A percentile compares a stretch with the other conserved stretches of the same genome.
phyloP scores from a whole-genome alignment of 768 basidiomycete species.

The Glaciozyma antarctica region DNA sequence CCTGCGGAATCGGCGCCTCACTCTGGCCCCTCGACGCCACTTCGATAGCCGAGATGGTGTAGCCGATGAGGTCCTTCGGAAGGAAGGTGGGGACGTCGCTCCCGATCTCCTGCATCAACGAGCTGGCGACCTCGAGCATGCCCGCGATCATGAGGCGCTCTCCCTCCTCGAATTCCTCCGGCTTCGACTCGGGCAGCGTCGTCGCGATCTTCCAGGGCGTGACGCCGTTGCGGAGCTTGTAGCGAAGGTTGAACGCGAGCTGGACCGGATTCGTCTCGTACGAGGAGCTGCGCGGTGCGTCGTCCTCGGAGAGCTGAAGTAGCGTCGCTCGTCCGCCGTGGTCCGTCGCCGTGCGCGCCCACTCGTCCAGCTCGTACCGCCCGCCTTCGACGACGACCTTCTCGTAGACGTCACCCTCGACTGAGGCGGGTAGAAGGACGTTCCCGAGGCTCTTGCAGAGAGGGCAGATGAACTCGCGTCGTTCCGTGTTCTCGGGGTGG shows the following conservation, averaged over 20 bases:
- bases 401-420: conserved; percentile 3
- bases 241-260: neutral
- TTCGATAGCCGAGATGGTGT: conserved; percentile 75
- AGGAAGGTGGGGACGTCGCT: conserved; percentile 49
- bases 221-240: neutral
- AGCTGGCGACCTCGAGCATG: conserved; percentile 64
- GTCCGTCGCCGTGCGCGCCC: conserved; percentile 1
- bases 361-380: conserved; percentile 4
- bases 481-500: conserved; percentile 86
- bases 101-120: conserved; percentile 72
- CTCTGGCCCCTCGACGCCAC: conserved; percentile 61
- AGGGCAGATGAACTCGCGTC: conserved; percentile 92
- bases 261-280: neutral
- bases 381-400: neutral
- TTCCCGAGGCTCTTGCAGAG: conserved; percentile 95
- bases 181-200: conserved; percentile 5
- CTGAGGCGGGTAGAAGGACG: conserved; percentile 71
- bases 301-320: neutral
- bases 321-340: neutral
- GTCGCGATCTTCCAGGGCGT: conserved; percentile 19
- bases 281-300: neutral
- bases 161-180: conserved; percentile 5
- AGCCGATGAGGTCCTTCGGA: conserved; percentile 81
- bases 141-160: conserved; percentile 41
- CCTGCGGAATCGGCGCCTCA: conserved; percentile 52